These are phyloP conservation scores for Spergularia marina DNA, from an alignment of 148 eudicot species.

Conservation along the genomic window DNA sequence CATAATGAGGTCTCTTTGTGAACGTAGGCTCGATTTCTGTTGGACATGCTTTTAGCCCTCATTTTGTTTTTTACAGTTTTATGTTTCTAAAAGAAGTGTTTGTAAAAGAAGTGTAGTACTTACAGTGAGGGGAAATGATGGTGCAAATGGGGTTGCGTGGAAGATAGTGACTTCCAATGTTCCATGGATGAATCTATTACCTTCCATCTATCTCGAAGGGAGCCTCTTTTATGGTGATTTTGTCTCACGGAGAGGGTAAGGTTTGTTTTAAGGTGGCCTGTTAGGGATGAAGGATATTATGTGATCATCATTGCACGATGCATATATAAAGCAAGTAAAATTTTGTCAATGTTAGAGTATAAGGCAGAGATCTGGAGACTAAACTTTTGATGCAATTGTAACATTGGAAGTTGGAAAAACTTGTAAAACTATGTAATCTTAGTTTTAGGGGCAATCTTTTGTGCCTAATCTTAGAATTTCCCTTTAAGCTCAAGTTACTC, in stretches of 20 bases:
- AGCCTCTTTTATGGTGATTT: background rate
- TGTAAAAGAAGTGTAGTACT: conserved; percentile 20
- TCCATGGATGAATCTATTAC: conserved; percentile 67
- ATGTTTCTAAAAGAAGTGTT: too few species aligned
- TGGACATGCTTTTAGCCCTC: background rate
- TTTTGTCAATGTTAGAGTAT: conserved; percentile 25
- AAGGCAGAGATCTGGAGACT: conserved; percentile 33
- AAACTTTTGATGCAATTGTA: conserved; percentile 31
- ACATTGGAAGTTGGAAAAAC: conserved; percentile 37
- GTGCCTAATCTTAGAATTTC: conserved; percentile 29
- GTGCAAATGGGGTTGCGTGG: conserved; percentile 55
- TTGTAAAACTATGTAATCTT: conserved; percentile 35
- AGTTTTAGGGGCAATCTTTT: conserved; percentile 54
- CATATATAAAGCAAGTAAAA: conserved; percentile 29
- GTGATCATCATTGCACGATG: conserved; percentile 6
- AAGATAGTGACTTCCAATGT: conserved; percentile 87
- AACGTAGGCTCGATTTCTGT: background rate
- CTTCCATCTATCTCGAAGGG: conserved; percentile 38
- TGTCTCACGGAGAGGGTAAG: background rate
- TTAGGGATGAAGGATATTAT: conserved; percentile 5
- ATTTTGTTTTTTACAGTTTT: background rate
- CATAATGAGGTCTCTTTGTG: background rate
- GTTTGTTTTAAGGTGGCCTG: conserved; percentile 5
- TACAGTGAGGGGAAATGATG: conserved; percentile 59
- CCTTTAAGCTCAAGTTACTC: conserved; percentile 60